Evolutionary conservation across 148 eudicot species (phyloP), one percentile per base, ranked within the genome.

Genomic region (Diospyros lotus): DNA sequence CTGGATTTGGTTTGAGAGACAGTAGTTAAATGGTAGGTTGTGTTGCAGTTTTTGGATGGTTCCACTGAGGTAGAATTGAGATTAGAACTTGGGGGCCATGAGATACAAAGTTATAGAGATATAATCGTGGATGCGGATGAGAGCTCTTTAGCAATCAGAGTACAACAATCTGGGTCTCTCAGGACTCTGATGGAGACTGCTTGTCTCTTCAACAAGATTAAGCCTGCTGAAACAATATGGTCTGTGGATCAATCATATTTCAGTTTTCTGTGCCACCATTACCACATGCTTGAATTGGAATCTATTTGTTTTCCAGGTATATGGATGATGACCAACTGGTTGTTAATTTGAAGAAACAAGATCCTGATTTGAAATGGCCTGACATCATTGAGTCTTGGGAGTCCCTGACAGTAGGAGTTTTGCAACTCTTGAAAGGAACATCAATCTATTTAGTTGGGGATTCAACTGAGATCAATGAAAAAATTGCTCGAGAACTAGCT

Each of bases 161-260:
- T 87, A 66, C 69, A 80, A 68, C 72, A 66, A 40, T 80, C 87
- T 50, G 98, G 87, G 70, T 75, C 80, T 17, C 63, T 77, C 54
- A 79, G 71, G 81, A 85, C 91, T 80, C 82, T 92, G 74, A 84
- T 94, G 87, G 94, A 92, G 70, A 89, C 91, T 50, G 77, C 83
- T 59, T 82, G 80, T 64, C 89, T 94, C 52, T 94, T 89, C 76
- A 91, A 81, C 14, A 88, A 83, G 82, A 89, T 94, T 75, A 94
- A 94, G 81, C 93, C 98, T 76, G 88, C 86, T 69, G 98, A 94
- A 84, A 94, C 97, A 78, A 94, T 94, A 87, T 94, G 98, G 98
- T 94, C 60, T 44, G 69, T 81, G 66, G 74, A 65, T 55, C 42
- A 68, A 59, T 73, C 68, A 39, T 28, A 14, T 66, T 41, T 67